phyloP scores from a whole-genome alignment of 2,329 filamentous ascomycete genomes.

The Trichoderma asperellum region DNA sequence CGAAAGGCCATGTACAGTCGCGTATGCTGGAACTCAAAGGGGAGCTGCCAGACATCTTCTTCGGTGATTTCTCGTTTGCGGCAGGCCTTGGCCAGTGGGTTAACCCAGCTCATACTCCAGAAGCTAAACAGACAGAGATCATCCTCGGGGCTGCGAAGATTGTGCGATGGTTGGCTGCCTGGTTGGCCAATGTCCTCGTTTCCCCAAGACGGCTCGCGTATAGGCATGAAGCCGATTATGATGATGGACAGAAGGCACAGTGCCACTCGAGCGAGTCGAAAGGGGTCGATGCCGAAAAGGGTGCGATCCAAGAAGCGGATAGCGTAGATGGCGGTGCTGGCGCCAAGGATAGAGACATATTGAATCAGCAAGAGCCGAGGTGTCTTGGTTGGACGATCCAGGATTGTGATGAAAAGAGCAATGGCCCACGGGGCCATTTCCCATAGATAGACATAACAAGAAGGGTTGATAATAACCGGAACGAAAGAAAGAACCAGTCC shows the following conservation, averaged over 20 bases:
- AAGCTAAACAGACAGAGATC: constrained; percentile 80
- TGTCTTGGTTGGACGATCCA: constrained; percentile 47
- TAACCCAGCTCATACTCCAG: constrained; percentile 83
- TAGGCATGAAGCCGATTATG: constrained; percentile 44
- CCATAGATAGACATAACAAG: constrained; percentile 37
- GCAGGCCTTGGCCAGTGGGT: constrained; percentile 70
- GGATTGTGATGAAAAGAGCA: constrained; percentile 43
- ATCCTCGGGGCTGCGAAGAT: constrained; percentile 75
- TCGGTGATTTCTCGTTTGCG: constrained; percentile 69
- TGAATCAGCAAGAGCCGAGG: constrained; percentile 48
- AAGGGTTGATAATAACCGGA: constrained; percentile 39
- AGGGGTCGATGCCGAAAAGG: constrained; percentile 32
- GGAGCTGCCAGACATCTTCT: constrained; percentile 79
- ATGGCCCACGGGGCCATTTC: constrained; percentile 48
- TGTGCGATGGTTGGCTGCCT: constrained; percentile 36
- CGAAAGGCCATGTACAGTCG: constrained; percentile 75
- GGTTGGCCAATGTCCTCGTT: constrained; percentile 39
- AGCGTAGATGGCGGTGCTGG: constrained; percentile 39
- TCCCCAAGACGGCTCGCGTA: constrained; percentile 44
- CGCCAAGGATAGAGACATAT: constrained; percentile 43
- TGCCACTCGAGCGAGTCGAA: constrained; percentile 34
- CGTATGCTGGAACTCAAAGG: constrained; percentile 80
- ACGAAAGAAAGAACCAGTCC: constrained; percentile 44
- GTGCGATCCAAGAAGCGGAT: constrained; percentile 38
- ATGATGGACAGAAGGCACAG: constrained; percentile 37